Evolutionary conservation across 257 asterid genomes (phyloP), one percentile per base, ranked within the genome.

Genomic region (Plantago major): DNA sequence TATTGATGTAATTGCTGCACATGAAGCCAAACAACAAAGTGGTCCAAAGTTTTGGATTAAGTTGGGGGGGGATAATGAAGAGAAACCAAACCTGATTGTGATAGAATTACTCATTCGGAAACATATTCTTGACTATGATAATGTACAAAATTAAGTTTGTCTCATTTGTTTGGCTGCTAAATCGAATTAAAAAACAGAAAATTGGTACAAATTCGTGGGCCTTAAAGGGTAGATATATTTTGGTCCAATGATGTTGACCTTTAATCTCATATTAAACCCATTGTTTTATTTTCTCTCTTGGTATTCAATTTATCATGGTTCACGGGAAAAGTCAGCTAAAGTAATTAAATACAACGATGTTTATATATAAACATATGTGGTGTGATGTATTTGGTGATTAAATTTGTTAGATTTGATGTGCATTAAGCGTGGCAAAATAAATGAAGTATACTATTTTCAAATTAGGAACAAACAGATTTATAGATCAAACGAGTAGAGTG

Each of bases 151-250:
- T n/a, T 5, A 49, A 15, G 3, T 8, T 49, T 49, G 54, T 49
- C 54, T 49, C 19, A 18, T 49, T 7, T 50, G 11, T 50, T 50
- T 15, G 55, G 55, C 30, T 50, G 55, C 55, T 16, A 50, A 50
- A 18, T 48, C 18, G 12, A 48, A 48, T 22, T 22, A 4, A 4
- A 45, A n/a, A n/a, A 9, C 8, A 48, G 54, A n/a, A 18, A 48
- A 48, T 14, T 26, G 11, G 9, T n/a, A n/a, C 9, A 47, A 14
- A 10, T 47, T 47, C 18, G 52, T 47, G 52, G 52, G 22, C 52
- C 52, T 47, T 47, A 46, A 3, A 13, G 9, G 18, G n/a, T n/a
- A n/a, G n/a, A n/a, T n/a, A n/a, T n/a, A n/a, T n/a, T n/a, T n/a
- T n/a, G n/a, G 15, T 47, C 19, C 4, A 16, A 10, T 9, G 26